These are phyloP conservation scores for Podosphaera aphanis DNA, from an alignment of 2,329 filamentous ascomycete genomes.

Conservation along the genomic window DNA sequence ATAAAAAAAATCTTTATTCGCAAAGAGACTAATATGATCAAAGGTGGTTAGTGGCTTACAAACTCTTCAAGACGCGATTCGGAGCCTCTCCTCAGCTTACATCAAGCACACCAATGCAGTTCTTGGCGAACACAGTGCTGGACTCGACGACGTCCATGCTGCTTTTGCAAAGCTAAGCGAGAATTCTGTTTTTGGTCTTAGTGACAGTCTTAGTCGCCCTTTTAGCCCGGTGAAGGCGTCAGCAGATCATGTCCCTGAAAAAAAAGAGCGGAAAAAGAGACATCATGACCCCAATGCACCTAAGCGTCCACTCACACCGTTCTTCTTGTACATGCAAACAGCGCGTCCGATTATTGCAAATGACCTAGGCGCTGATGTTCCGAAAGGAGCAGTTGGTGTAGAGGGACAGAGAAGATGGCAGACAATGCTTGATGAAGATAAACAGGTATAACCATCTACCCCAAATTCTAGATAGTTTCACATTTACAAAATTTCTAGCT, in stretches of 20 bases:
- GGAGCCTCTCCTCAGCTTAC: slow-evolving; percentile 61
- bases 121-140: slow-evolving; percentile 36
- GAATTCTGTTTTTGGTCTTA: slow-evolving; percentile 18
- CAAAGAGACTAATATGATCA: slow-evolving; percentile 8
- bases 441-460: slow-evolving; percentile 24
- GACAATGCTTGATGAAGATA: slow-evolving; percentile 50
- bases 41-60: slow-evolving; percentile 58
- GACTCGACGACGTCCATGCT: slow-evolving; percentile 20
- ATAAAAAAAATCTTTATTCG: too few relatives aligned
- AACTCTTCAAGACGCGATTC: slow-evolving; percentile 57
- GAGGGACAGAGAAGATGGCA: slow-evolving; percentile 76
- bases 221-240: slow-evolving; percentile 18
- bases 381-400: slow-evolving; percentile 68
- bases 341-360: slow-evolving; percentile 61
- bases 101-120: slow-evolving; percentile 72
- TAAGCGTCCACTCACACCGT: slow-evolving; percentile 80
- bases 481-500: slow-evolving; percentile 9
- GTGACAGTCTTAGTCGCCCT: slow-evolving; percentile 13
- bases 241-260: slow-evolving; percentile 32
- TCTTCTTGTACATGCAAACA: slow-evolving; percentile 84
- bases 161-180: slow-evolving; percentile 23
- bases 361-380: slow-evolving; percentile 50
- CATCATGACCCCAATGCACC: slow-evolving; percentile 79
- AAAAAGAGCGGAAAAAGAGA: slow-evolving; percentile 78
- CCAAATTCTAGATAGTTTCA: not conserved